Conservation (phyloP, 2,329 filamentous ascomycete genomes). For the Monilinia fructicola region DNA sequence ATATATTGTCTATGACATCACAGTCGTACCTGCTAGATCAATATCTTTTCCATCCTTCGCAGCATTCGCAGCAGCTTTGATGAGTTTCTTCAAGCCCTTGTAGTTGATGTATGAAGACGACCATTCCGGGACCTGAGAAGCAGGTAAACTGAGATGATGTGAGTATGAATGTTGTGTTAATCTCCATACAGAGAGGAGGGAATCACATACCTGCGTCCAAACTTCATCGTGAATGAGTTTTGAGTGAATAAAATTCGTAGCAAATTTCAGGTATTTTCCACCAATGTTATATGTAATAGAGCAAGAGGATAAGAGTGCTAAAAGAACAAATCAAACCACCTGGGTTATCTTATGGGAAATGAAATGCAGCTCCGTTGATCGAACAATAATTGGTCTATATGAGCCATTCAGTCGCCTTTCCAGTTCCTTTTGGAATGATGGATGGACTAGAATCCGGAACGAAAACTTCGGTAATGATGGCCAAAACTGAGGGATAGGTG, state of each 20-base stretch:
- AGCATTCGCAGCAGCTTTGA: constrained; percentile 71
- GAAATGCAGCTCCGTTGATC: constrained; percentile 36
- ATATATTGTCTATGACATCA: constrained; percentile 37
- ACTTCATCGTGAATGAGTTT: constrained; percentile 53
- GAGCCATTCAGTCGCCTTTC: constrained; percentile 37
- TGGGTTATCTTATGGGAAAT: constrained; percentile 30
- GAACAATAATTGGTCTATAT: constrained; percentile 31
- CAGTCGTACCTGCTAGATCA: constrained; percentile 78
- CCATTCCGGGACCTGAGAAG: constrained; percentile 87
- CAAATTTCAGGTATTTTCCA: neutral
- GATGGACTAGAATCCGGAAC: neutral
- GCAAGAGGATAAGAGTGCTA: neutral
- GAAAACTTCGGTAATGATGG: neutral
- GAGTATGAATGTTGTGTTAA: constrained; percentile 11
- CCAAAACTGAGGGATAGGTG: neutral
- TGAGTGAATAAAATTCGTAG: neutral
- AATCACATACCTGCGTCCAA: constrained; percentile 57
- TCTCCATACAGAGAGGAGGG: neutral
- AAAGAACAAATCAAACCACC: neutral
- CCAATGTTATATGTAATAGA: neutral
- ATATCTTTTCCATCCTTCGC: constrained; percentile 69
- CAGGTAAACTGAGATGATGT: constrained; percentile 56
- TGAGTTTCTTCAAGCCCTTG: constrained; percentile 90
- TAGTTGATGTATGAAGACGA: constrained; percentile 83
- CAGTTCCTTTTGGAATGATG: neutral